Evolutionary conservation across 345 rosid species (phyloP).

Genomic region (Reutealis trisperma): DNA sequence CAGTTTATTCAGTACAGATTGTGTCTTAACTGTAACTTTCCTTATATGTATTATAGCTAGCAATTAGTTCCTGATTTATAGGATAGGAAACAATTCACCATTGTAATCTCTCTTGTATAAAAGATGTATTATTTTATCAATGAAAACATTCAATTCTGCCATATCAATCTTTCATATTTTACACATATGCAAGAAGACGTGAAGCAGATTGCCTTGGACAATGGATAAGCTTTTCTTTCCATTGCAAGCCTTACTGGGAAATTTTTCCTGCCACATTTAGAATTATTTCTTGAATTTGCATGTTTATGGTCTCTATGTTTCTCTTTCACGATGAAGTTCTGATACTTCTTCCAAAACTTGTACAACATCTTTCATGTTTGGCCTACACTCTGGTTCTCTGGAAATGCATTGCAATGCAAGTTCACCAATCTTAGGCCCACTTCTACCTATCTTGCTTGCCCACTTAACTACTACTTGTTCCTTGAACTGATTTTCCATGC

Average conservation of each 20-base stretch:
- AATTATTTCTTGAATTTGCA: slow-evolving; percentile 14
- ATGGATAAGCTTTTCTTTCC: slow-evolving; percentile 13
- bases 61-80: too few relatives aligned
- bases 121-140: too few relatives aligned
- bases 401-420: slow-evolving; percentile 26
- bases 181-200: slow-evolving; percentile 10
- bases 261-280: slow-evolving; percentile 18
- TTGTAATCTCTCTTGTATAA: too few relatives aligned
- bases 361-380: slow-evolving; percentile 14
- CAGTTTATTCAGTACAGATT: too few relatives aligned
- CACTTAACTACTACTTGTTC: slow-evolving; percentile 25
- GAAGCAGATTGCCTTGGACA: slow-evolving; percentile 26
- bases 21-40: too few relatives aligned
- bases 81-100: too few relatives aligned
- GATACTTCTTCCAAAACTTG: slow-evolving; percentile 35
- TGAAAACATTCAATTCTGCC: too few relatives aligned
- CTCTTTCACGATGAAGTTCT: slow-evolving; percentile 25
- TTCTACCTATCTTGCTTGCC: slow-evolving; percentile 13
- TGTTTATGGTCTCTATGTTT: slow-evolving; percentile 10
- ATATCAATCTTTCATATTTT: too few relatives aligned
- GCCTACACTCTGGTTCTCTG: slow-evolving; percentile 19
- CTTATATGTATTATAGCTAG: too few relatives aligned
- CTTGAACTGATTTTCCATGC: slow-evolving; percentile 13
- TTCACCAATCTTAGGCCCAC: not conserved
- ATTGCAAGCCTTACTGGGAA: slow-evolving; percentile 8